Evolutionary conservation across 2,329 filamentous ascomycete genomes (phyloP).

Genomic region (Coleophoma eucalyptorum): DNA sequence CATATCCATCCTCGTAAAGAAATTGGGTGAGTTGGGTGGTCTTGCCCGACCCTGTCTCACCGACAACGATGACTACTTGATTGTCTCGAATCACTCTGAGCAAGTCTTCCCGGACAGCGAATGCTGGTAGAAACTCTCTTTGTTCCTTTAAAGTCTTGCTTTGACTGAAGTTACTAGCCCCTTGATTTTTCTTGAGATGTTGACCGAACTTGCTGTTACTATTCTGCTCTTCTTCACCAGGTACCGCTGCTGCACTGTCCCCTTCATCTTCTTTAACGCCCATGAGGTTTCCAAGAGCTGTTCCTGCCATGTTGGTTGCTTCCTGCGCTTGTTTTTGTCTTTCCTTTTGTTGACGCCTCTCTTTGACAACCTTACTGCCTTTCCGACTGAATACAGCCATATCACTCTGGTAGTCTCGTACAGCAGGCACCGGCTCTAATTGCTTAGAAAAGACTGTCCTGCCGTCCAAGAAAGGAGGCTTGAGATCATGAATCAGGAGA

Average conservation of each 20-base stretch:
- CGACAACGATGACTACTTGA: conserved; percentile 94
- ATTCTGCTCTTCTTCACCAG: conserved; percentile 65
- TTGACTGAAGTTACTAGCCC: conserved; percentile 87
- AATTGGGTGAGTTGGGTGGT: conserved; percentile 98
- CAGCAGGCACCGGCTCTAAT: conserved; percentile 87
- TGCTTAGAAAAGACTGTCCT: conserved; percentile 97
- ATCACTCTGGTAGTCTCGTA: conserved; percentile 91
- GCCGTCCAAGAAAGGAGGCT: conserved; percentile 91
- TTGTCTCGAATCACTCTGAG: conserved; percentile 92
- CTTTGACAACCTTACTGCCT: conserved; percentile 88
- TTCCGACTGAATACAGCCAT: conserved; percentile 98
- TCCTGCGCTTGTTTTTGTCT: conserved; percentile 92
- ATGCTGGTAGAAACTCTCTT: conserved; percentile 88
- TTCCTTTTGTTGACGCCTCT: conserved; percentile 87
- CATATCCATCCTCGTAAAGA: conserved; percentile 91
- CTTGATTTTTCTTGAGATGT: conserved; percentile 83
- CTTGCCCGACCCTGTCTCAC: conserved; percentile 96
- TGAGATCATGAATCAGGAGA: conserved; percentile 86
- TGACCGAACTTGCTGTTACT: conserved; percentile 78
- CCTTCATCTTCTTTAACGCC: conserved; percentile 91
- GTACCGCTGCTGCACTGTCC: conserved; percentile 79
- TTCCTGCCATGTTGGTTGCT: conserved; percentile 89
- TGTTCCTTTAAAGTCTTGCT: conserved; percentile 90
- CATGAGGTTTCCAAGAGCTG: conserved; percentile 90
- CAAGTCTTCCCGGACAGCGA: conserved; percentile 92